A percentile compares a stretch with the other conserved stretches of the same genome.
Evolutionary conservation across 371 early-diverging fungal species (phyloP).

Genomic region (Dichotomocladium elegans): DNA sequence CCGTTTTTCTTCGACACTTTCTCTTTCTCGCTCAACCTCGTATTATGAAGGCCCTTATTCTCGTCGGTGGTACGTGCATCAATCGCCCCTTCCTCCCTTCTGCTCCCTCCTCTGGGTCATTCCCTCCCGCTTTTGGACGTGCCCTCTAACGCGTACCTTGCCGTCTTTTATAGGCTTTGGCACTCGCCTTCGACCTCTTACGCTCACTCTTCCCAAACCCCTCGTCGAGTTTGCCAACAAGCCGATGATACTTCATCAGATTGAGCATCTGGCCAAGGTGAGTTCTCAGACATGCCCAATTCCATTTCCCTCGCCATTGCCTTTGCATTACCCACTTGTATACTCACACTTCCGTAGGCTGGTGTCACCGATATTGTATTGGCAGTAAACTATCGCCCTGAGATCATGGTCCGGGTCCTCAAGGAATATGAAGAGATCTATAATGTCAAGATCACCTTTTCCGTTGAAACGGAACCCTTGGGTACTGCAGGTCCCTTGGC

Average conservation of each 20-base stretch:
- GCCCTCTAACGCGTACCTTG: background rate
- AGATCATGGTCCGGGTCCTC: conserved; percentile 88
- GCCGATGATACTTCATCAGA: conserved; percentile 99
- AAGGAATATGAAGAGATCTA: conserved; percentile 84
- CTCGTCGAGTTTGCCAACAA: conserved; percentile 98
- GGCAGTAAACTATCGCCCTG: conserved; percentile 98
- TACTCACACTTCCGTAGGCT: conserved; percentile 51
- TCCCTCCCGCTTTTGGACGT: background rate
- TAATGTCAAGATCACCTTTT: conserved; percentile 93
- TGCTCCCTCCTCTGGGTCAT: background rate
- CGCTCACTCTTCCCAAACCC: conserved; percentile 98
- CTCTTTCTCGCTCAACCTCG: background rate
- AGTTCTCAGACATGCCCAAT: background rate
- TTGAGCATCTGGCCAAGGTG: conserved; percentile 95
- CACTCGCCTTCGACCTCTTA: conserved; percentile 97
- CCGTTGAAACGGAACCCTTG: conserved; percentile 95
- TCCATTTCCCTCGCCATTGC: background rate
- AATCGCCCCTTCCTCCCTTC: no score
- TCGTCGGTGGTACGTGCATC: conserved; percentile 85
- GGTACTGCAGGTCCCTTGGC: conserved; percentile 98
- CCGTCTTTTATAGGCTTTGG: conserved; percentile 78
- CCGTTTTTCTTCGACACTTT: background rate
- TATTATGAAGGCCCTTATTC: conserved; percentile 95
- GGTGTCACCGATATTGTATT: conserved; percentile 98
- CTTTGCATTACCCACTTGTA: background rate